phyloP scores from a whole-genome alignment of 345 rosid species.

The Xanthoceras sorbifolium region DNA sequence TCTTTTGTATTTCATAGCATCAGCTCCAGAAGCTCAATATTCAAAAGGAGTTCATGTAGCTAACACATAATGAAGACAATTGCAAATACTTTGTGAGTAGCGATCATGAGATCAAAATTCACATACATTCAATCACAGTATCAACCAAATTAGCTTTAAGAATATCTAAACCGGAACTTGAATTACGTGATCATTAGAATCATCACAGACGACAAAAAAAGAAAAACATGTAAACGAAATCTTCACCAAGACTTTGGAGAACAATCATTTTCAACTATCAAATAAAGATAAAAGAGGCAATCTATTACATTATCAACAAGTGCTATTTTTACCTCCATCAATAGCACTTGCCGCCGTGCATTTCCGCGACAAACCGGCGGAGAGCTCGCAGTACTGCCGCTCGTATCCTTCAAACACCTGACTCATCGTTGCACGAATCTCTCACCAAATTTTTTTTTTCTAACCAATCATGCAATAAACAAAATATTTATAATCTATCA shows the following conservation, averaged over 20 bases:
- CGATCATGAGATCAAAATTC: neutral
- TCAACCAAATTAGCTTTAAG: too few relatives aligned
- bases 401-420: too few relatives aligned
- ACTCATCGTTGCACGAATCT: too few relatives aligned
- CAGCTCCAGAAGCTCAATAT: too few relatives aligned
- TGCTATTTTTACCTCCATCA: conserved; percentile 34
- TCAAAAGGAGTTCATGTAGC: neutral
- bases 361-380: conserved; percentile 32
- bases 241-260: neutral
- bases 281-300: too few relatives aligned
- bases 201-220: neutral
- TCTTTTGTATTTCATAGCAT: too few relatives aligned
- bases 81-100: neutral
- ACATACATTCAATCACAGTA: too few relatives aligned
- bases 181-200: neutral
- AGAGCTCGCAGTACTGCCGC: too few relatives aligned
- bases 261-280: neutral
- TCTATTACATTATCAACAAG: neutral
- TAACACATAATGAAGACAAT: neutral
- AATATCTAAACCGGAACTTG: too few relatives aligned
- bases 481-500: too few relatives aligned
- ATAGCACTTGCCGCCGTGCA: conserved; percentile 36
- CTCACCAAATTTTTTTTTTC: too few relatives aligned
- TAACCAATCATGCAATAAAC: too few relatives aligned
- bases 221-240: neutral